Evolutionary conservation across 225 moss, liverwort and hornwort species (phyloP), one percentile per base, ranked within the genome.

Genomic region (Asterella californica): DNA sequence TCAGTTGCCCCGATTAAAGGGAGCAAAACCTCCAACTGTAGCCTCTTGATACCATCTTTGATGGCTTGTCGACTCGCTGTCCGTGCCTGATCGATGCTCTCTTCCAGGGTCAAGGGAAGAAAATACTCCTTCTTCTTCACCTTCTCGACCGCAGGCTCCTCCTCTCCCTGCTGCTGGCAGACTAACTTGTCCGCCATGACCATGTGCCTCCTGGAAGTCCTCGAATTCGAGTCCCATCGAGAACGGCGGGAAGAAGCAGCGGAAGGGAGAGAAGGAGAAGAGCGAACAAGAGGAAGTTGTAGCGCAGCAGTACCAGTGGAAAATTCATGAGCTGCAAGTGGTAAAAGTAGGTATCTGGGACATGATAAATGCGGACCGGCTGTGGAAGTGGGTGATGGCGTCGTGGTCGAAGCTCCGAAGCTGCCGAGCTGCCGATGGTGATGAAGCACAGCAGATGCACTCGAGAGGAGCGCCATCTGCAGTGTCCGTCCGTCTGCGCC

Each of bases 1-100:
- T 95, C 95, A 15, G 95, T 95, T 45, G 95, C 95, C 65, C 95
- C 95, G 68, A 91, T 95, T 59, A 95, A 86, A 22, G 95, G 95
- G 21, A 95, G 88, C 42, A 88, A 88, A 53, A 93, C 82, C 83
- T 95, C 95, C 78, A 95, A 74, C 83, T 92, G 61, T 81, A 95
- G 55, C 65, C 90, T 86, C 61, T 74, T 82, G 76, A 90, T 84
- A 38, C 87, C 93, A 0, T 91, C 90, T 83, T 85, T 83, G 71
- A 95, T 93, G 38, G 90, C 90, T 91, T 75, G 75, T 37, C 76
- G 76, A 63, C 76, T 77, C 37, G 76, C 76, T 42, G 61, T 62
- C 38, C 61, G 76, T 49, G 91, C 93, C 89, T 93, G 93, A 6
- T 89, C 90, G 62, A 93, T 83, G 65, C 93, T 93, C 34, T 93